These are phyloP conservation scores for Trifolium pratense DNA, from an alignment of 306 rosid genomes.

Conservation along the genomic window DNA sequence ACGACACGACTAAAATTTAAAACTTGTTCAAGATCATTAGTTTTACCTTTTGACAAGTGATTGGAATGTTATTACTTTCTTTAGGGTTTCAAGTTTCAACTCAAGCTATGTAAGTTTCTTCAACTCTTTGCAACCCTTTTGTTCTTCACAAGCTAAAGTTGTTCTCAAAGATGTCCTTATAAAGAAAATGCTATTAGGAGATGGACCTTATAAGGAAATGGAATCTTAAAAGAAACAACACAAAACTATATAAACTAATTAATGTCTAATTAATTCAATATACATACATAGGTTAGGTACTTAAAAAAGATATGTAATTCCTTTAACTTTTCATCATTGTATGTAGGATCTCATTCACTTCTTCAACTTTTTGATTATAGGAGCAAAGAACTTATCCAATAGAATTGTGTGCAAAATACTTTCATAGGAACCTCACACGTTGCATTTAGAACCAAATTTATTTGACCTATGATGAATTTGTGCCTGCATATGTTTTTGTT, in stretches of 20 bases:
- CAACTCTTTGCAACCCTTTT: background rate
- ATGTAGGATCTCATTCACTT: conserved; percentile 23
- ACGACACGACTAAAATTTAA: background rate
- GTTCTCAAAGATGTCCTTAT: conserved; percentile 52
- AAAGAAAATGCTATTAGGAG: conserved; percentile 46
- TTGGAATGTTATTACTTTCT: conserved; percentile 33
- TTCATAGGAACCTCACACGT: conserved; percentile 44
- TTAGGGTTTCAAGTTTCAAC: conserved; percentile 44
- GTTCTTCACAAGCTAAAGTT: conserved; percentile 46
- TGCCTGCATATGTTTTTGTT: conserved; percentile 42
- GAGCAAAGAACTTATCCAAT: conserved; percentile 41
- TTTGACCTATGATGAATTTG: conserved; percentile 40
- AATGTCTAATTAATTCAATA: conserved; percentile 39
- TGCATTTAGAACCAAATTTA: conserved; percentile 44
- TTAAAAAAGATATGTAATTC: conserved; percentile 49
- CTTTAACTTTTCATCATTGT: conserved; percentile 12
- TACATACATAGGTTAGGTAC: conserved; percentile 51
- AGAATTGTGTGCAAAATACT: conserved; percentile 36
- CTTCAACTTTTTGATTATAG: conserved; percentile 42
- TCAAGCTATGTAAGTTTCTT: conserved; percentile 34
- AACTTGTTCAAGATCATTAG: background rate
- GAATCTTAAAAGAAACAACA: conserved; percentile 45
- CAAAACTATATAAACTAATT: conserved; percentile 22
- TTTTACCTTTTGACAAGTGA: conserved; percentile 43
- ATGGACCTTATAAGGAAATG: conserved; percentile 36